Conservation (phyloP, 2,329 filamentous ascomycete genomes). For the Rasamsonia emersonii region DNA sequence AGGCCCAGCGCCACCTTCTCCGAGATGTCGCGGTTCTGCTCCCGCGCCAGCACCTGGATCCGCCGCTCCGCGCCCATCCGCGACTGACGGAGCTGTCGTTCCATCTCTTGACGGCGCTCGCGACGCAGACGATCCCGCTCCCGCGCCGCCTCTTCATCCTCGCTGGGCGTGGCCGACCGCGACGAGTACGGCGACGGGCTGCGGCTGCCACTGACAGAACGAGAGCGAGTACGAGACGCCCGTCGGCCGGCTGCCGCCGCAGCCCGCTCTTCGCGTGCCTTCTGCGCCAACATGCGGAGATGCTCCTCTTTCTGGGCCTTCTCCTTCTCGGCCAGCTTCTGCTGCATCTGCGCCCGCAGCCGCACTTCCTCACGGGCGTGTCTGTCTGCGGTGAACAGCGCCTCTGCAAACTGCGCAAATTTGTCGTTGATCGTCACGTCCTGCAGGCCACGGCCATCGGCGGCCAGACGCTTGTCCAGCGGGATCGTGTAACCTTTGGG, state of each 20-base stretch:
- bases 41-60: slow-evolving; percentile 84
- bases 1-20: slow-evolving; percentile 93
- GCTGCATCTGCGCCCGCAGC: slow-evolving; percentile 88
- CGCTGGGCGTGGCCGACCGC: slow-evolving; percentile 40
- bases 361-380: slow-evolving; percentile 94
- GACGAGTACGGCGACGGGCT: slow-evolving; percentile 37
- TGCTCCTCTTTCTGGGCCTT: slow-evolving; percentile 91
- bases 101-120: slow-evolving; percentile 71
- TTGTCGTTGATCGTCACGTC: slow-evolving; percentile 98
- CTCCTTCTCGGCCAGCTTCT: slow-evolving; percentile 91
- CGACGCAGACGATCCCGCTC: slow-evolving; percentile 69
- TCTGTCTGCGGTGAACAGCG: slow-evolving; percentile 84
- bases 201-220: slow-evolving; percentile 37
- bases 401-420: slow-evolving; percentile 92
- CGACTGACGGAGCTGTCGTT: slow-evolving; percentile 83
- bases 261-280: slow-evolving; percentile 73
- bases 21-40: slow-evolving; percentile 93
- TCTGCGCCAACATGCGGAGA: slow-evolving; percentile 76
- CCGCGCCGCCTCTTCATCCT: slow-evolving; percentile 61
- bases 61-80: slow-evolving; percentile 91
- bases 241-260: slow-evolving; percentile 45
- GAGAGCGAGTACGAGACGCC: slow-evolving; percentile 34
- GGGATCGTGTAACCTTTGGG: slow-evolving; percentile 96
- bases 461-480: slow-evolving; percentile 87
- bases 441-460: slow-evolving; percentile 83